A percentile compares a stretch with the other conserved stretches of the same genome.
Conservation (phyloP, 2,329 filamentous ascomycete species). For the Pseudocercospora cruenta region DNA sequence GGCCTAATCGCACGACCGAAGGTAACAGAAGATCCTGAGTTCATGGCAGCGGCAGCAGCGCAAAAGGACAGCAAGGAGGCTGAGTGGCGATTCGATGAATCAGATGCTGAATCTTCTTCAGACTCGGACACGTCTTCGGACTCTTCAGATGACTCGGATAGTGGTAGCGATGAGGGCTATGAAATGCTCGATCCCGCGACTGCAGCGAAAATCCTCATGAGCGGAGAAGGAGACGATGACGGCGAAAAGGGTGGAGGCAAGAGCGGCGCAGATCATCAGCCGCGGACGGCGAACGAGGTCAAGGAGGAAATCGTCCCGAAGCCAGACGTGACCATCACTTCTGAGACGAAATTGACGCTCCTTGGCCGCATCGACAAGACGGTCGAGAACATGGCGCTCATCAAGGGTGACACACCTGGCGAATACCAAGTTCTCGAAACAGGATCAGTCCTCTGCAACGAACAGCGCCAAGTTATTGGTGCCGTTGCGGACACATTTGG, state of each 20-base stretch:
- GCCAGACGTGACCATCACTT: constrained; percentile 76
- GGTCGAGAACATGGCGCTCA: constrained; percentile 76
- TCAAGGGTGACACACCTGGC: constrained; percentile 77
- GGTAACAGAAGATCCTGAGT: constrained; percentile 45
- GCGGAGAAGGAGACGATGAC: constrained; percentile 76
- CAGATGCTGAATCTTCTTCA: constrained; percentile 64
- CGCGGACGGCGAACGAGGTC: constrained; percentile 83
- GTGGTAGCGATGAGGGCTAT: constrained; percentile 63
- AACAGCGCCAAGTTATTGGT: constrained; percentile 75
- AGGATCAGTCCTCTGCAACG: constrained; percentile 80
- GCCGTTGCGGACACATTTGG: constrained; percentile 82
- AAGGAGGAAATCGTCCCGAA: constrained; percentile 56
- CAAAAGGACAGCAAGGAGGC: constrained; percentile 60
- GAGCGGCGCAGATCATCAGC: constrained; percentile 46
- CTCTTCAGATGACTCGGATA: constrained; percentile 55
- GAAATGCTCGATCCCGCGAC: constrained; percentile 79
- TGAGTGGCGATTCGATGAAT: constrained; percentile 77
- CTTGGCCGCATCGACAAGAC: constrained; percentile 76
- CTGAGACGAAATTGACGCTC: constrained; percentile 74
- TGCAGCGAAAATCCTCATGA: constrained; percentile 82
- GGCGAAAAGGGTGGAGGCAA: constrained; percentile 62
- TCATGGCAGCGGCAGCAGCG: constrained; percentile 48
- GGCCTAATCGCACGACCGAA: constrained; percentile 21
- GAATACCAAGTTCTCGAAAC: constrained; percentile 84
- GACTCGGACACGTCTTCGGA: constrained; percentile 48